Evolutionary conservation across 768 basidiomycete species (phyloP).

Genomic region (Termitomyces sp.): DNA sequence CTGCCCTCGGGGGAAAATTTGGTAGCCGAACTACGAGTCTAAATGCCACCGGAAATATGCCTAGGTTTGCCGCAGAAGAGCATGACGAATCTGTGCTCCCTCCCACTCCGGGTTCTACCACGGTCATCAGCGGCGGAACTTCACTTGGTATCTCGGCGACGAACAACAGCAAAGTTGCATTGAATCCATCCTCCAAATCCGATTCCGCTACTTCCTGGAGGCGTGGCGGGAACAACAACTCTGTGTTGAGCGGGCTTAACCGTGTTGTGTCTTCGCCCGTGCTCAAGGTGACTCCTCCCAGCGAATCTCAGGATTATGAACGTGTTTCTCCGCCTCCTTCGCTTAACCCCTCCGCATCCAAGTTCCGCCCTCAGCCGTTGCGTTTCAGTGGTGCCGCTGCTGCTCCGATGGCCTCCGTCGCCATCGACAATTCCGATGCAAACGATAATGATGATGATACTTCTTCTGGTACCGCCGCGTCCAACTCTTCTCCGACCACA

Average conservation of each 20-base stretch:
- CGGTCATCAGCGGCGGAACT: constrained; percentile 68
- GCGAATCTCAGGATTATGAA: constrained; percentile 42
- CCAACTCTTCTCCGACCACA: constrained; percentile 69
- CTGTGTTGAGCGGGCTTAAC: constrained; percentile 57
- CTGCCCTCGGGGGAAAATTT: constrained; percentile 70
- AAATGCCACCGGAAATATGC: constrained; percentile 26
- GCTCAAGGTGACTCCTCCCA: constrained; percentile 70
- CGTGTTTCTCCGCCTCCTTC: constrained; percentile 46
- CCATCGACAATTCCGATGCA: constrained; percentile 49
- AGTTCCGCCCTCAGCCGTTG: constrained; percentile 13
- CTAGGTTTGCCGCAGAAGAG: constrained; percentile 31
- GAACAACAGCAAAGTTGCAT: constrained; percentile 25
- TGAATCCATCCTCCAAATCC: constrained; percentile 63
- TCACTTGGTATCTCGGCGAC: constrained; percentile 53
- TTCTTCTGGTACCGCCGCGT: constrained; percentile 44
- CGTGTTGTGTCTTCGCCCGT: constrained; percentile 58
- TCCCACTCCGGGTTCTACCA: constrained; percentile 56
- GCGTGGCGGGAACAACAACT: constrained; percentile 67
- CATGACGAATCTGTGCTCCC: constrained; percentile 42
- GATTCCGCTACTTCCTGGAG: constrained; percentile 80
- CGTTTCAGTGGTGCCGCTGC: constrained; percentile 52
- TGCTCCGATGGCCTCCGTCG: constrained; percentile 48
- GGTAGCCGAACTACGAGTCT: constrained; percentile 56
- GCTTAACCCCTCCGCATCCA: constrained; percentile 34
- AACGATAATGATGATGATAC: constrained; percentile 54